phyloP scores from a whole-genome alignment of 441 rosid species.

The Jatropha multifida region DNA sequence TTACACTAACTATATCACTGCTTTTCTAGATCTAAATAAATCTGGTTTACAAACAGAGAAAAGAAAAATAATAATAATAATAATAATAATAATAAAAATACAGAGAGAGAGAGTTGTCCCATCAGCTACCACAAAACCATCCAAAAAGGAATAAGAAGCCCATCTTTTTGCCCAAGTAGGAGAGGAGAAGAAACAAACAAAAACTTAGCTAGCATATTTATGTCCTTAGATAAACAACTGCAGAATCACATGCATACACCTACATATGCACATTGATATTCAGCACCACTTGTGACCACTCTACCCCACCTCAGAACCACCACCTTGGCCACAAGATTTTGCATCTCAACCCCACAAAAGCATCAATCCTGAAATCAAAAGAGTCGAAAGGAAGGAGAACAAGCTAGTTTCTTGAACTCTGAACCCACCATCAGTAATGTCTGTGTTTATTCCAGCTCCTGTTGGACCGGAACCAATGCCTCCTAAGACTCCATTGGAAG shows the following conservation, averaged over 20 bases:
- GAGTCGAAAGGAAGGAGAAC: conserved; percentile 23
- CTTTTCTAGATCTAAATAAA: conserved; percentile 27
- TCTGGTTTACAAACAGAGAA: conserved; percentile 28
- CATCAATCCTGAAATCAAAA: conserved; percentile 39
- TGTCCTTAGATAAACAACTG: conserved; percentile 29
- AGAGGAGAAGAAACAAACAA: conserved; percentile 27
- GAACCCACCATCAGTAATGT: conserved; percentile 48
- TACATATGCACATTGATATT: conserved; percentile 36
- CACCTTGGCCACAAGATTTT: conserved; percentile 5
- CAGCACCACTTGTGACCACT: conserved; percentile 33
- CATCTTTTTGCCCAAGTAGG: conserved; percentile 19
- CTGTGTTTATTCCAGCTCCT: conserved; percentile 58
- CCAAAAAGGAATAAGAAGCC: conserved; percentile 25
- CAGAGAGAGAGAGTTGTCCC: conserved; percentile 12
- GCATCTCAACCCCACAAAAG: conserved; percentile 35
- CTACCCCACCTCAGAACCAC: conserved; percentile 31
- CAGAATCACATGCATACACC: conserved; percentile 32
- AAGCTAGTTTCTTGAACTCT: conserved; percentile 28
- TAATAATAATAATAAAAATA: background rate
- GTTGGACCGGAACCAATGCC: conserved; percentile 55
- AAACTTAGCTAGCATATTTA: conserved; percentile 28
- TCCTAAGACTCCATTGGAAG: conserved; percentile 64
- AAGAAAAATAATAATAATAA: no score
- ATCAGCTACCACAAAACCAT: conserved; percentile 19
- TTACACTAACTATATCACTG: conserved; percentile 24